phyloP scores from a whole-genome alignment of 345 rosid species.

The Populus deltoides region DNA sequence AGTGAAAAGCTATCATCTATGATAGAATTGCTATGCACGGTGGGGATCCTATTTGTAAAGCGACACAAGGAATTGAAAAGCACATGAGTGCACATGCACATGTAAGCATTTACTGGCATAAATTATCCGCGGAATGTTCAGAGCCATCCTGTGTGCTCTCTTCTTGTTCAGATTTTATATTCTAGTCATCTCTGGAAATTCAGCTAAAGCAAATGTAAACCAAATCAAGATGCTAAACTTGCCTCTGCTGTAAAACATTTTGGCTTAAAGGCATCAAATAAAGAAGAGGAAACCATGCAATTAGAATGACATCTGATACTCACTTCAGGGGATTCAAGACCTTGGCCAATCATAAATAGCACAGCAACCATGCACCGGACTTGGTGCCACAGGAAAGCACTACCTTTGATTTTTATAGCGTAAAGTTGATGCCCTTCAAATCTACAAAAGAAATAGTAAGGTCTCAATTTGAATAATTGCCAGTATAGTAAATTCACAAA shows the following conservation, averaged over 20 bases:
- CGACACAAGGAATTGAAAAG: neutral
- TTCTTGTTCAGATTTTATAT: neutral
- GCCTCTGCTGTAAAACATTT: neutral
- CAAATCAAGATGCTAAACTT: neutral
- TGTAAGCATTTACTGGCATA: neutral
- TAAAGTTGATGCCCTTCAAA: conserved; percentile 61
- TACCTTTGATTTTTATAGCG: conserved; percentile 69
- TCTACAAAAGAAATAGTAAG: conserved; percentile 38
- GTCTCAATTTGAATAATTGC: neutral
- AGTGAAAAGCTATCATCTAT: conserved; percentile 6
- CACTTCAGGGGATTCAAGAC: conserved; percentile 75
- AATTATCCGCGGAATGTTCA: neutral
- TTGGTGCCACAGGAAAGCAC: conserved; percentile 96
- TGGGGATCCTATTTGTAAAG: neutral
- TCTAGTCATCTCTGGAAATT: neutral
- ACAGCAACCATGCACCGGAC: conserved; percentile 90
- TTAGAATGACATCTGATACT: conserved; percentile 26
- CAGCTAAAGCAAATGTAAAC: neutral
- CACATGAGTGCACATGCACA: neutral
- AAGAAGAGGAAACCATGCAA: conserved; percentile 13
- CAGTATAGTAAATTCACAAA: neutral
- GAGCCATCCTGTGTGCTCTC: neutral
- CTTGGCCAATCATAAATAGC: conserved; percentile 89
- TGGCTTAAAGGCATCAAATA: neutral
- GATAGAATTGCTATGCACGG: neutral